phyloP scores from a whole-genome alignment of 2,329 filamentous ascomycete genomes.

The Xylariaceae sp. region DNA sequence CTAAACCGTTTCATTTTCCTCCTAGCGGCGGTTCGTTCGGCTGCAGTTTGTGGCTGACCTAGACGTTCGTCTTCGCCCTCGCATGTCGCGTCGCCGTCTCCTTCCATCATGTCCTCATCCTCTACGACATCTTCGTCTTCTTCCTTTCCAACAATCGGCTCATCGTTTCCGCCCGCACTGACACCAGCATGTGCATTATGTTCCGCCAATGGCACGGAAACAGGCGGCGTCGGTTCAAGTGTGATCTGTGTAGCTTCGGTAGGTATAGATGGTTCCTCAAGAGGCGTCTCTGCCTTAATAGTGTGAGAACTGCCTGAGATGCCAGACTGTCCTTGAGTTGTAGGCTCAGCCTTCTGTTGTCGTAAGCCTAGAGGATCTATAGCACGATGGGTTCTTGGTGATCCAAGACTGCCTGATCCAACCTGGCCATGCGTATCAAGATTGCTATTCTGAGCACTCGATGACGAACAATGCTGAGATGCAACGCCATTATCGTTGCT shows the following conservation, averaged over 20 bases:
- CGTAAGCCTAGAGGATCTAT: slow-evolving; percentile 40
- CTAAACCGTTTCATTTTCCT: slow-evolving; percentile 76
- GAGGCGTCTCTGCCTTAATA: slow-evolving; percentile 36
- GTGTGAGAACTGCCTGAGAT: slow-evolving; percentile 32
- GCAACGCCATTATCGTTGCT: slow-evolving; percentile 33
- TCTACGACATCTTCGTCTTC: slow-evolving; percentile 50
- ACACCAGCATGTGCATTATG: slow-evolving; percentile 33
- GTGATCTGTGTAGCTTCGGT: slow-evolving; percentile 37
- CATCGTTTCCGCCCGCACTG: slow-evolving; percentile 36
- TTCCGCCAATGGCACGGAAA: slow-evolving; percentile 36
- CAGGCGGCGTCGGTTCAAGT: slow-evolving; percentile 38
- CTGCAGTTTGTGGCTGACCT: slow-evolving; percentile 31
- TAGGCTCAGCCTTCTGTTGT: slow-evolving; percentile 38
- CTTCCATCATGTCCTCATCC: slow-evolving; percentile 51
- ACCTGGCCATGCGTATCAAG: slow-evolving; percentile 62
- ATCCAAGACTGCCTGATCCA: slow-evolving; percentile 27
- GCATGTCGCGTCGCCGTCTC: slow-evolving; percentile 36
- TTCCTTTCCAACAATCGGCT: slow-evolving; percentile 39
- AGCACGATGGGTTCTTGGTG: slow-evolving; percentile 34
- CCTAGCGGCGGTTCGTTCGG: slow-evolving; percentile 46
- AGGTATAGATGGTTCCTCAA: slow-evolving; percentile 38
- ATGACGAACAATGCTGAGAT: slow-evolving; percentile 35
- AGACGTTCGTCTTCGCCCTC: slow-evolving; percentile 58
- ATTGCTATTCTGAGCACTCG: slow-evolving; percentile 36
- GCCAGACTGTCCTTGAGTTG: slow-evolving; percentile 35